Evolutionary conservation across 768 basidiomycete species (phyloP), one percentile per base, ranked within the genome.

Genomic region (Mycena crocata): DNA sequence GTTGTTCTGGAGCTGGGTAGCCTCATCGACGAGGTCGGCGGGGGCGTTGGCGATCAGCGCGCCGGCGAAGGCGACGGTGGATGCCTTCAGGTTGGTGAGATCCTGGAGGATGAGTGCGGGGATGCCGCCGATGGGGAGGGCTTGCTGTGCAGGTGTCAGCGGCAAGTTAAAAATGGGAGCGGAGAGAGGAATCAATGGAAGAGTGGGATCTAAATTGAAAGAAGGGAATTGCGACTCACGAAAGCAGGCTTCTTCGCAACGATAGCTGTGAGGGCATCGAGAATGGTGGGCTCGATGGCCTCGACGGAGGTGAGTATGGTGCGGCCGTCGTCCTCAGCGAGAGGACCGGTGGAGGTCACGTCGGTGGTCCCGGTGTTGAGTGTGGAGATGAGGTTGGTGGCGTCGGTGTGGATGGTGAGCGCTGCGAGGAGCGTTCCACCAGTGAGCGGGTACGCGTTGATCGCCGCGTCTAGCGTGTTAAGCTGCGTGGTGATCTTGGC

Each of bases 361-460:
- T 80, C 80, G 14, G 69, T 62, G 5, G 77, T 77, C 3, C 72
- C 76, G 9, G 71, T 69, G 48, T 77, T 68, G 14, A 80, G 50
- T 0, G 69, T 62, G 4, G 71, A 64, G 26, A 70, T 64, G 19
- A 77, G 52, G 23, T 50, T 71, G 8, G 37, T 66, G 1, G 76
- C 72, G 48, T 70, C 69, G 13, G 50, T 73, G 51, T 79, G 74
- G 60, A 80, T 77, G 21, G 59, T 61, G 55, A 78, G 64, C 39
- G 77, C 80, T 14, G 44, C 32, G 32, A 55, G 12, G 2, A 81
- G 46, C 5, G 54, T 15, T 8, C 66, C 66, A 1, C 74, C 77
- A 13, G 68, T 64, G 14, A 37, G 19, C 5, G 80, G 75, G 75
- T 77, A 79, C 10, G 73, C 73, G 21, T 72, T 70, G 58, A 83